Percentiles rank a stretch among this genome's conserved stretches.
Evolutionary conservation across 495 filamentous ascomycete genomes (phyloP).

Genomic region (Aspergillus sclerotiicarbonarius): DNA sequence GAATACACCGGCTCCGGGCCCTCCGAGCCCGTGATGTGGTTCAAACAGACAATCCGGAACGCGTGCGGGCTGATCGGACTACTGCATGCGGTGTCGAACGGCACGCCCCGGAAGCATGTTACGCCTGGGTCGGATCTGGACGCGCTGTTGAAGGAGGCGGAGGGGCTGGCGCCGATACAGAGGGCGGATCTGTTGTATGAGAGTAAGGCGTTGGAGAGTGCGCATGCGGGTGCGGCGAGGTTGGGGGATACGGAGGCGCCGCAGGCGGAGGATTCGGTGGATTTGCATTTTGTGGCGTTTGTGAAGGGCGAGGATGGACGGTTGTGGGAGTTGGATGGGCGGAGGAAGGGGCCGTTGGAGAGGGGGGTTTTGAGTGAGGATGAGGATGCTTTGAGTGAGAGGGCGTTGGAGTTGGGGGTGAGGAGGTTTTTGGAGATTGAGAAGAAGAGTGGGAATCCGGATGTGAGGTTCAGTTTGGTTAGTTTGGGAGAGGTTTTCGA

Average conservation of each 20-base stretch:
- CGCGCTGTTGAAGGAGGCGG: slow-evolving; percentile 42
- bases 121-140: slow-evolving; percentile 46
- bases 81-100: slow-evolving; percentile 71
- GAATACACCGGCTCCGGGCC: slow-evolving; percentile 53
- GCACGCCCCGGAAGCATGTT: slow-evolving; percentile 46
- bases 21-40: slow-evolving; percentile 73
- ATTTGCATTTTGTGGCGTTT: slow-evolving; percentile 84
- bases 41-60: slow-evolving; percentile 85
- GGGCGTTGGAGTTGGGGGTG: slow-evolving; percentile 60
- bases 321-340: slow-evolving; percentile 84
- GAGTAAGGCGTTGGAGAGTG: slow-evolving; percentile 65
- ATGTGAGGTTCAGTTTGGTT: slow-evolving; percentile 74
- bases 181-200: slow-evolving; percentile 73
- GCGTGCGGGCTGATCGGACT: slow-evolving; percentile 85
- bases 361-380: slow-evolving; percentile 50
- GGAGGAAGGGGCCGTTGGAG: slow-evolving; percentile 66
- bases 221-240: slow-evolving; percentile 67
- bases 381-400: slow-evolving; percentile 70
- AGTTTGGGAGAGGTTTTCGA: slow-evolving; percentile 66
- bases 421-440: slow-evolving; percentile 63
- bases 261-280: slow-evolving; percentile 62
- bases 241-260: slow-evolving; percentile 74
- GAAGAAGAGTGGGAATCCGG: slow-evolving; percentile 51
- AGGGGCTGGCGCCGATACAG: slow-evolving; percentile 44
- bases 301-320: slow-evolving; percentile 68